Conservation (phyloP, 495 filamentous ascomycete species). For the Xylaria longipes region DNA sequence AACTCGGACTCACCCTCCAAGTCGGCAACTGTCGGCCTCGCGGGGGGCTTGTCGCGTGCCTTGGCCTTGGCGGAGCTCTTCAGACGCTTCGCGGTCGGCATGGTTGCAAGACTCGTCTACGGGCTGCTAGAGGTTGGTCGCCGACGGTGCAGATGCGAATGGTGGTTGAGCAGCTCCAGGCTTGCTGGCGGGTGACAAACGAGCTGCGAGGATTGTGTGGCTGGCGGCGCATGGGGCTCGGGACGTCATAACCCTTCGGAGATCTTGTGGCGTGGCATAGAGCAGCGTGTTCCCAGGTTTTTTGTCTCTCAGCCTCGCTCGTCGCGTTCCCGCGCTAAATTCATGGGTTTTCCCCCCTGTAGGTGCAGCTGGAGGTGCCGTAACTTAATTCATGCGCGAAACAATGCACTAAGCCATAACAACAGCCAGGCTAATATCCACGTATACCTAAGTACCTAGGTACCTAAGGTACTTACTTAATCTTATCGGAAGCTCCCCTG, state of each 20-base stretch:
- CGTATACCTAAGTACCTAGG: background rate
- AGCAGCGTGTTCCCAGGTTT: constrained; percentile 12
- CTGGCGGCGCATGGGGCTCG: constrained; percentile 14
- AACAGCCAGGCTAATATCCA: background rate
- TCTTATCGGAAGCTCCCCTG: constrained; percentile 13
- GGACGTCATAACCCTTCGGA: constrained; percentile 19
- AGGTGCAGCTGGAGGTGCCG: background rate
- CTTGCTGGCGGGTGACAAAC: background rate
- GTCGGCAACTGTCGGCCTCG: constrained; percentile 49
- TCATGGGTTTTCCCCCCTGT: background rate
- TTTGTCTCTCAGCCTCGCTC: constrained; percentile 38
- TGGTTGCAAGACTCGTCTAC: constrained; percentile 31
- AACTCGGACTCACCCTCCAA: constrained; percentile 80
- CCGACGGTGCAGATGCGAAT: background rate
- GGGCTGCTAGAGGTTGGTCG: background rate
- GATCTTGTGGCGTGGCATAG: constrained; percentile 20
- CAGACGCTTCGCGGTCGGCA: constrained; percentile 58
- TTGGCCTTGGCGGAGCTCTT: constrained; percentile 51
- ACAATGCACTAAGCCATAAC: background rate
- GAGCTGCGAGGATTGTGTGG: background rate
- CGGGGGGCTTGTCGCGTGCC: constrained; percentile 41
- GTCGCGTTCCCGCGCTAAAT: constrained; percentile 28
- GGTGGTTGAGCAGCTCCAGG: constrained; percentile 1
- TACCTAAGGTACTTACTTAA: background rate
- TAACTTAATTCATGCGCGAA: background rate